Evolutionary conservation across 2,329 filamentous ascomycete species (phyloP).

Genomic region (Claviceps purpurea): DNA sequence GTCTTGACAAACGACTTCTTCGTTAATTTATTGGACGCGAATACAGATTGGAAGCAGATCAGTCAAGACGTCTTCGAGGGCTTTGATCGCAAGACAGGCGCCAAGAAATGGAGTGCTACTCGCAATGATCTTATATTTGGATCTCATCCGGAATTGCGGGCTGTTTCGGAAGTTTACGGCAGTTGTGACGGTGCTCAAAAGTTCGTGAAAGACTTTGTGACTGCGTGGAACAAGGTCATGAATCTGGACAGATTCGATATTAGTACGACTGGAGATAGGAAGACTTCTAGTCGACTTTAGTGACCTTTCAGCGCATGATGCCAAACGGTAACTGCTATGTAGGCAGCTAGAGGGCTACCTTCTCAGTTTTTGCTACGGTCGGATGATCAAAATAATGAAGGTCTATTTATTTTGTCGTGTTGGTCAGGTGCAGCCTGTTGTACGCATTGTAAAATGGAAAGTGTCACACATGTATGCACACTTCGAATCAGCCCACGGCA

Average conservation of each 20-base stretch:
- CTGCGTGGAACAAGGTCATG: constrained; percentile 63
- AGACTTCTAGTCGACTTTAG: constrained; percentile 9
- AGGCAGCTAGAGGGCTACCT: too few species aligned
- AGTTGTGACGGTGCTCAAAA: constrained; percentile 44
- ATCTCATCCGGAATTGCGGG: constrained; percentile 60
- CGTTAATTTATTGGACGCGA: constrained; percentile 59
- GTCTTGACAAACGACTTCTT: constrained; percentile 71
- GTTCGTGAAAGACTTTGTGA: constrained; percentile 59
- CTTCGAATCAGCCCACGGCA: too few species aligned
- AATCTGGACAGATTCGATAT: constrained; percentile 58
- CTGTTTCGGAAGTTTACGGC: constrained; percentile 57
- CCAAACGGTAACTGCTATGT: too few species aligned
- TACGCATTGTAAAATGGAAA: too few species aligned
- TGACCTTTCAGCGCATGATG: too few species aligned
- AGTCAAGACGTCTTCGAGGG: constrained; percentile 48
- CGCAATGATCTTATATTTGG: constrained; percentile 60
- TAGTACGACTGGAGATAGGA: constrained; percentile 6
- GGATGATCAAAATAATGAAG: too few species aligned
- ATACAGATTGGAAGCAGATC: constrained; percentile 43
- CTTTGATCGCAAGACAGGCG: constrained; percentile 49
- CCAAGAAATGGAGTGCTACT: constrained; percentile 55
- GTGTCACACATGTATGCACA: too few species aligned
- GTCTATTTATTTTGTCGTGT: too few species aligned
- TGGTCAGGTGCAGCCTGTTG: too few species aligned
- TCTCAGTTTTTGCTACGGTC: too few species aligned